A percentile compares a stretch with the other conserved stretches of the same genome.
phyloP scores from a whole-genome alignment of 768 basidiomycete genomes.

The Russula foetens region DNA sequence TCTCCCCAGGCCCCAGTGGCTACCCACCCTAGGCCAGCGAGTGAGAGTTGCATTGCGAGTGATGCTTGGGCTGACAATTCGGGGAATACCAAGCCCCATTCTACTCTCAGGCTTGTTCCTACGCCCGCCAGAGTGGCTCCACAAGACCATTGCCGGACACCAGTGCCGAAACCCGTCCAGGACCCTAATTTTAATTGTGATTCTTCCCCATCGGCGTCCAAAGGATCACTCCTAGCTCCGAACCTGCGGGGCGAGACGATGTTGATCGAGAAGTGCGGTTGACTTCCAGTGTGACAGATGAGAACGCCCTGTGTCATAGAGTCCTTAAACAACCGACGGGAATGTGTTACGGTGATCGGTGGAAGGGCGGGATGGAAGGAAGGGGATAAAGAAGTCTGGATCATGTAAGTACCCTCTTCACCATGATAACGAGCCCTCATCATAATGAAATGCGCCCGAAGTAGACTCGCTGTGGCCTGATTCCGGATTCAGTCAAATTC shows the following conservation, averaged over 20 bases:
- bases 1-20: constrained; percentile 44
- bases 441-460: constrained; percentile 11
- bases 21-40: constrained; percentile 37
- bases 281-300: constrained; percentile 8
- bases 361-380: constrained; percentile 8
- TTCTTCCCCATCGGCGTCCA: constrained; percentile 10
- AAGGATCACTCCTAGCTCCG: not conserved
- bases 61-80: constrained; percentile 51
- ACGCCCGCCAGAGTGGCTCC: constrained; percentile 42
- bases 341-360: constrained; percentile 17
- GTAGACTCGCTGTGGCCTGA: constrained; percentile 23
- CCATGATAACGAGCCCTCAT: constrained; percentile 10
- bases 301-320: constrained; percentile 20
- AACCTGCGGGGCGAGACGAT: constrained; percentile 12
- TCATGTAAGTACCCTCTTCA: constrained; percentile 7
- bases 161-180: constrained; percentile 40
- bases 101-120: constrained; percentile 41
- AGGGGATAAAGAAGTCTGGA: constrained; percentile 16
- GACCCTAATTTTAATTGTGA: constrained; percentile 34
- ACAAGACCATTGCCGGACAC: constrained; percentile 39
- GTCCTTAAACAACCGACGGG: constrained; percentile 19
- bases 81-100: constrained; percentile 43
- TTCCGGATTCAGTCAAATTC: not conserved
- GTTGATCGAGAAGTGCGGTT: constrained; percentile 15
- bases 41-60: constrained; percentile 40